Conservation (phyloP, 2,329 filamentous ascomycete genomes). For the Botrytis hyacinthi region DNA sequence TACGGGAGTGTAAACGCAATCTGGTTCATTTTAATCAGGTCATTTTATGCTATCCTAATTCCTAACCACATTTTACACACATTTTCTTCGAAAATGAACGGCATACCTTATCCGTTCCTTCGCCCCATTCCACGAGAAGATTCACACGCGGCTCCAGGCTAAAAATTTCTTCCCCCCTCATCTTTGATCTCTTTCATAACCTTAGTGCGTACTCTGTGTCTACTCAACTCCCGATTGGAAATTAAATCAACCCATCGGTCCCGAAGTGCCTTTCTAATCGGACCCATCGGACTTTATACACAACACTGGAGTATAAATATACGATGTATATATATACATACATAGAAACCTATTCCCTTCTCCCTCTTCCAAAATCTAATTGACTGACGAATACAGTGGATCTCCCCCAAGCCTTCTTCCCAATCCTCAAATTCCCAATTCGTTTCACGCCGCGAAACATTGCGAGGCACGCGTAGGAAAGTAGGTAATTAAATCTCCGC, state of each 20-base stretch:
- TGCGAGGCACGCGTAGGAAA: background rate
- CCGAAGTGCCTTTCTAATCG: background rate
- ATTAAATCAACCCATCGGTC: too few relatives aligned
- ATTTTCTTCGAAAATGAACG: background rate
- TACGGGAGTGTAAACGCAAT: background rate
- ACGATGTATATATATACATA: too few relatives aligned
- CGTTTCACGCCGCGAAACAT: background rate
- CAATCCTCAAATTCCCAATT: background rate
- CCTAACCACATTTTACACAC: background rate
- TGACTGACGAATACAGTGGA: background rate
- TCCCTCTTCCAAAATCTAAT: background rate
- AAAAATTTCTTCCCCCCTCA: background rate
- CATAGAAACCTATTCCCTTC: background rate
- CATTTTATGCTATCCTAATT: background rate
- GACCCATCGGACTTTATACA: background rate
- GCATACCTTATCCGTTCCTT: background rate
- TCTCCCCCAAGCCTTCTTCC: background rate
- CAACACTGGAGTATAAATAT: background rate
- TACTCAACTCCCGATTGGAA: background rate
- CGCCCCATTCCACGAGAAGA: background rate
- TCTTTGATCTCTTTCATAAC: background rate
- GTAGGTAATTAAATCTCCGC: background rate
- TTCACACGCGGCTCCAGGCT: background rate
- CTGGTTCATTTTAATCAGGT: background rate
- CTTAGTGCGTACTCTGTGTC: background rate